Evolutionary conservation across 1,139 yeast species (phyloP).

Genomic region (Eremothecium gossypii): DNA sequence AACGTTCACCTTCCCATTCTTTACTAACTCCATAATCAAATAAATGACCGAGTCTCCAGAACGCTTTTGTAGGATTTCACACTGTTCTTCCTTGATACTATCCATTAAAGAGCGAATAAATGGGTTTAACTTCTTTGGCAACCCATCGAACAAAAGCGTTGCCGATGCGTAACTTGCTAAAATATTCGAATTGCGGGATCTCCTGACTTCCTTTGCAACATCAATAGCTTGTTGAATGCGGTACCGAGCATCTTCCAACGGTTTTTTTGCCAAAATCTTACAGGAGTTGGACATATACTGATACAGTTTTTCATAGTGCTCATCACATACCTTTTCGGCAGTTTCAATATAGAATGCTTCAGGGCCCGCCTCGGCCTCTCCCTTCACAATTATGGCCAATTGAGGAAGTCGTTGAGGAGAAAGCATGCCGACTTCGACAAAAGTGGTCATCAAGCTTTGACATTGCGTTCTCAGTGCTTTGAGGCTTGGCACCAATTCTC

Average conservation of each 20-base stretch:
- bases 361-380: slow-evolving; percentile 91
- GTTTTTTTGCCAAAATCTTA: slow-evolving; percentile 62
- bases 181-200: slow-evolving; percentile 52
- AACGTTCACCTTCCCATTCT: slow-evolving; percentile 54
- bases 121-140: slow-evolving; percentile 84
- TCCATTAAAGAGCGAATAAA: slow-evolving; percentile 89
- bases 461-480: slow-evolving; percentile 84
- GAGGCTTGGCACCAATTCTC: slow-evolving; percentile 81
- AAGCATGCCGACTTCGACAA: slow-evolving; percentile 66
- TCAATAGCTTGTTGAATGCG: slow-evolving; percentile 57
- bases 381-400: slow-evolving; percentile 83
- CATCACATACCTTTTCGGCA: slow-evolving; percentile 63
- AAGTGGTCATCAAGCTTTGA: slow-evolving; percentile 68
- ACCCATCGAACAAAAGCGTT: slow-evolving; percentile 44
- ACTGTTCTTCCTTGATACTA: slow-evolving; percentile 71
- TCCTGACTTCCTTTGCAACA: slow-evolving; percentile 52
- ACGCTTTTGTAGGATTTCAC: slow-evolving; percentile 54
- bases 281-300: slow-evolving; percentile 60
- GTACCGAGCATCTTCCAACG: slow-evolving; percentile 71
- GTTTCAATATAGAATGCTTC: slow-evolving; percentile 77
- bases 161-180: slow-evolving; percentile 73
- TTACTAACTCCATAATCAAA: slow-evolving; percentile 50
- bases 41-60: slow-evolving; percentile 63
- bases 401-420: slow-evolving; percentile 72
- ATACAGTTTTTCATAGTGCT: slow-evolving; percentile 57